Conservation (phyloP, 495 filamentous ascomycete species). For the Penicillium canariense region DNA sequence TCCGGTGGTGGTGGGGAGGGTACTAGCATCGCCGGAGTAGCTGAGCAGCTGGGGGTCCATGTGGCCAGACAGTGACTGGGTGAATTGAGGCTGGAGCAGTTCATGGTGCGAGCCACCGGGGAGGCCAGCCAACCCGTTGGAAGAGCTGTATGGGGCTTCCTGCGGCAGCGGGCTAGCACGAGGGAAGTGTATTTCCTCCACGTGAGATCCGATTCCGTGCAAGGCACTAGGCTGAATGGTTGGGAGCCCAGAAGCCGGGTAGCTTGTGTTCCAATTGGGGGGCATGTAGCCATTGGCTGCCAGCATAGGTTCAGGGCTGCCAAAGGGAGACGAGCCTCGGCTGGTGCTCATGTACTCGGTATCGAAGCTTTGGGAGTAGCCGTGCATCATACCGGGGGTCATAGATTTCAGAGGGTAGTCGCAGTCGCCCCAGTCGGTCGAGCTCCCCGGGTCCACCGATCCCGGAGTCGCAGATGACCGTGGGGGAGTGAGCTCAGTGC, state of each 20-base stretch:
- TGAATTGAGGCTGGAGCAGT: conserved; percentile 42
- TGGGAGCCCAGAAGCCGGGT: conserved; percentile 68
- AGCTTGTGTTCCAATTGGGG: conserved; percentile 43
- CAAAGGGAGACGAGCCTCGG: conserved; percentile 37
- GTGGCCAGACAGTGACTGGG: conserved; percentile 17
- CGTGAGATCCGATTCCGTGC: conserved; percentile 23
- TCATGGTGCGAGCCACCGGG: conserved; percentile 57
- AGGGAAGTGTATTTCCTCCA: conserved; percentile 31
- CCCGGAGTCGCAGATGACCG: conserved; percentile 9
- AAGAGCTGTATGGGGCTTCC: conserved; percentile 31
- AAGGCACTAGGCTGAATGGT: conserved; percentile 43
- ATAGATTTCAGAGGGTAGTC: conserved; percentile 21
- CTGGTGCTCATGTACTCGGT: conserved; percentile 29
- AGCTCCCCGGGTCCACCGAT: conserved; percentile 11
- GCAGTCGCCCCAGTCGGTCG: conserved; percentile 36
- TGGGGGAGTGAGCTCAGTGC: conserved; percentile 15
- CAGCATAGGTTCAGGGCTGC: conserved; percentile 26
- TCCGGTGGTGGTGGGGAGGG: background rate
- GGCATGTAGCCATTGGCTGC: conserved; percentile 28
- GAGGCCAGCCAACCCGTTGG: conserved; percentile 45
- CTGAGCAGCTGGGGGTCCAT: conserved; percentile 44
- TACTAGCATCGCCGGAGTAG: conserved; percentile 25
- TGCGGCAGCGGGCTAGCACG: conserved; percentile 26
- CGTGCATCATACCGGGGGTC: conserved; percentile 8
- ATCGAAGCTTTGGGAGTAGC: conserved; percentile 28